Percentiles rank a stretch among this genome's conserved stretches.
These are phyloP conservation scores for Microcyclospora pomicola DNA, from an alignment of 2,329 filamentous ascomycete species.

Conservation along the genomic window DNA sequence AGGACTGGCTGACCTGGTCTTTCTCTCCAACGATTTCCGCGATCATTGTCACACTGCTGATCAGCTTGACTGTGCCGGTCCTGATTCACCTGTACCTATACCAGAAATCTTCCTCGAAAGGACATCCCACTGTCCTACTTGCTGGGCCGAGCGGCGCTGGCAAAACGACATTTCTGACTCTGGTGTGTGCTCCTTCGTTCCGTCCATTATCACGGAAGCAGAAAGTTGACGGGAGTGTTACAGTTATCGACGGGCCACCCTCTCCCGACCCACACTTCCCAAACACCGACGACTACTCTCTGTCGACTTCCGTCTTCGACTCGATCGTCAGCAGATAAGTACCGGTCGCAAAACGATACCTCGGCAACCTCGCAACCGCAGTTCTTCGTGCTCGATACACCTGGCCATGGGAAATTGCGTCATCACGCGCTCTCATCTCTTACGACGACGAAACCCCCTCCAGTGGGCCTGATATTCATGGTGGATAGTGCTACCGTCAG, in stretches of 20 bases:
- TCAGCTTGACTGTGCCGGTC: constrained; percentile 61
- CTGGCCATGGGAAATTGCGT: constrained; percentile 89
- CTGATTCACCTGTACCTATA: constrained; percentile 66
- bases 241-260: constrained; percentile 43
- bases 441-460: constrained; percentile 17
- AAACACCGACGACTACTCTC: constrained; percentile 43
- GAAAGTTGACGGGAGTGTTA: constrained; percentile 1
- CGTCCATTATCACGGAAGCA: not conserved
- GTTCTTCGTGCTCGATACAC: constrained; percentile 74
- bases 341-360: constrained; percentile 52
- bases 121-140: constrained; percentile 62
- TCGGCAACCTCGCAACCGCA: constrained; percentile 46
- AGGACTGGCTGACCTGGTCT: constrained; percentile 31
- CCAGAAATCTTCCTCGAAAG: constrained; percentile 45
- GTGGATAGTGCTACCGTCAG: constrained; percentile 52
- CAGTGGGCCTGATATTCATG: constrained; percentile 61
- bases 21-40: constrained; percentile 32
- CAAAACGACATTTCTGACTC: constrained; percentile 77
- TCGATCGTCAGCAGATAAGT: constrained; percentile 44
- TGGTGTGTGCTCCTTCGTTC: constrained; percentile 37
- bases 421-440: constrained; percentile 47
- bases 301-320: constrained; percentile 41
- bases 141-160: constrained; percentile 69
- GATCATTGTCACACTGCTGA: constrained; percentile 53
- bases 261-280: constrained; percentile 46